phyloP scores from a whole-genome alignment of 495 filamentous ascomycete species.

The Penicillium ucsense region DNA sequence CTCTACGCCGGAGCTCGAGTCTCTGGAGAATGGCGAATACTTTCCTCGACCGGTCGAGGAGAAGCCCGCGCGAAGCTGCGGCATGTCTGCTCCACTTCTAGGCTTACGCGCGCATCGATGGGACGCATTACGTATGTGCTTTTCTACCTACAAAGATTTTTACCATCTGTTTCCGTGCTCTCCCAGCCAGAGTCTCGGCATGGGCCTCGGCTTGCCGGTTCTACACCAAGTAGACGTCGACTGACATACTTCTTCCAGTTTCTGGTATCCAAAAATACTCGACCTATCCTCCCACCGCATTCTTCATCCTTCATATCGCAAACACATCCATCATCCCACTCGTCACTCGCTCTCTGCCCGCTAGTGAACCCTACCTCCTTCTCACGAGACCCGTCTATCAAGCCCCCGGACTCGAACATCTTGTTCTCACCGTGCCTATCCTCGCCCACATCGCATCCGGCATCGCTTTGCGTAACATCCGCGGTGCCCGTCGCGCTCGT shows the following conservation, averaged over 20 bases:
- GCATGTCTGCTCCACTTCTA: conserved; percentile 25
- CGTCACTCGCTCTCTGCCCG: conserved; percentile 40
- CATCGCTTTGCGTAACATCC: conserved; percentile 62
- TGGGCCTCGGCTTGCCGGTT: too few relatives aligned
- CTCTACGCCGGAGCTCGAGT: conserved; percentile 35
- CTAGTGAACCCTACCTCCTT: conserved; percentile 48
- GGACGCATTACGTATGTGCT: conserved; percentile 50
- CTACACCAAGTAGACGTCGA: too few relatives aligned
- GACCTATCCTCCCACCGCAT: conserved; percentile 74
- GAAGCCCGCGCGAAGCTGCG: conserved; percentile 6
- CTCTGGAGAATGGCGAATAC: conserved; percentile 47
- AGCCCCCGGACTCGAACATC: conserved; percentile 44
- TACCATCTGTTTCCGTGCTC: background rate
- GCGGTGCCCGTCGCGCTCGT: conserved; percentile 52
- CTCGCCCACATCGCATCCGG: conserved; percentile 52
- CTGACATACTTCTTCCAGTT: conserved; percentile 37
- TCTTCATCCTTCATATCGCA: conserved; percentile 65
- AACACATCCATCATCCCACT: conserved; percentile 74
- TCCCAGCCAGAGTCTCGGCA: too few relatives aligned
- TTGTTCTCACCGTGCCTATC: conserved; percentile 36
- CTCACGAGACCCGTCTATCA: conserved; percentile 70
- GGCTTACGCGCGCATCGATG: conserved; percentile 52
- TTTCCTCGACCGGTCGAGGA: conserved; percentile 30
- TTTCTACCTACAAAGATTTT: background rate
- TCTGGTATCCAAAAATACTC: conserved; percentile 76